Base-by-base conservation (phyloP, 169 alveolate species). In the Babesia divergens region DNA sequence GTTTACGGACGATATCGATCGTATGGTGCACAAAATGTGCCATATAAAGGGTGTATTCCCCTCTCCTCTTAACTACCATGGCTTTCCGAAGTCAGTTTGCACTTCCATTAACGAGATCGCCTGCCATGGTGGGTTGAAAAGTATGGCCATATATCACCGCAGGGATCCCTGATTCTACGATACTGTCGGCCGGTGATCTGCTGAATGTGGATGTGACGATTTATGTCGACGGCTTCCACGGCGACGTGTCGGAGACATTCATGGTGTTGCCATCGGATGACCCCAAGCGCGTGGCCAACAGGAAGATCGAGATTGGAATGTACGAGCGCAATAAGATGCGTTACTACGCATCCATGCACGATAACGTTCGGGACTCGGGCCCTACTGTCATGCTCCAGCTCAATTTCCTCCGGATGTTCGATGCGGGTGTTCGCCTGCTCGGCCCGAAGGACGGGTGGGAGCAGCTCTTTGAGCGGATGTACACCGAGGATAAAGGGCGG, bases 161-260 rank as follows among this genome's bases (percentile, higher is more conserved):
- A 69, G 82, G 92, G 22, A 86, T 86, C 20, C 92, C 92, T 34
- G 92, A 86, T 37, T 74, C 74, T 20, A 86, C 71, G 44, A 60
- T 81, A n/a, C 44, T 86, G n/a, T 65, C 67, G 20, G 89, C 77
- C 47, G 88, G 88, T 20, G 92, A 86, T 50, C 70, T 86, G 8
- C 54, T 86, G 22, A 86, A 86, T 34, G 86, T 86, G 29, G 92
- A 86, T 55, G 76, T 86, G 6, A 86, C 87, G 35, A 82, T 86
- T 1, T 86, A 68, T 43, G 79, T 56, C 35, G 88, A 86, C 53
- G 90, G 90, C 3, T 86, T 32, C 47, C 89, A 74, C 54, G 92
- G 90, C 3, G 92, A 86, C 64, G 84, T 86, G 70, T 86, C 88
- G 53, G 92, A 86, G 72, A 86, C 90, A 6, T 86, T 72, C 65